Base-by-base conservation (phyloP, 106 monocot genomes). In the Allium cepa region DNA sequence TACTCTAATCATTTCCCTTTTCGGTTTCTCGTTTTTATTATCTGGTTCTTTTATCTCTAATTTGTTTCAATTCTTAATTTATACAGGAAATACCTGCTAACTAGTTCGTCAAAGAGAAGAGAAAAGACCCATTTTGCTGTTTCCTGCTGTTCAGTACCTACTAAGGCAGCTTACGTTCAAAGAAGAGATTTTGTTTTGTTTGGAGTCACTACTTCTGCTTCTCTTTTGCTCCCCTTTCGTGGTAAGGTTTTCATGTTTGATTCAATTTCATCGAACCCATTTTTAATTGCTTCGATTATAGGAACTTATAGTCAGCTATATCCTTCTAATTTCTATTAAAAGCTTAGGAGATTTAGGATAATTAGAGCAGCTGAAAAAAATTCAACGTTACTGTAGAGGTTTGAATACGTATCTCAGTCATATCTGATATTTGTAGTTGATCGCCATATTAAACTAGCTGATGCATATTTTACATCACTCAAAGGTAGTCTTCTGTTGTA, bases 111-210 rank as follows among this genome's bases (percentile, higher is more conserved):
- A 49, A 36, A 15, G 8, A 48, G 72, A 17, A 59, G 63, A 58
- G 57, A 17, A 69, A 59, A 28, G 57, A 50, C 28, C 47, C 13
- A 36, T 56, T 47, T 66, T 36, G 51, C 70, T 22, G 67, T 45
- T 16, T 71, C 52, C 17, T 64, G 46, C 36, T 71, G 73, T 64
- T 57, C 67, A 11, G 15, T 50, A 55, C 47, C 57, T 26, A 56
- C 48, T 3, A 59, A 49, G n/a, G 59, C 49, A 16, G 50, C 49
- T 9, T 60, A 60, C 60, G 71, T 75, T 48, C 59, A 56, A 27
- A 90, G 79, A 64, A 78, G 85, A 75, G 80, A 79, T 70, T 67
- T 90, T 18, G 18, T 78, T 13, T 61, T 83, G 46, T 58, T 73
- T 16, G 76, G 83, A 6, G 53, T 85, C 50, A 80, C 69, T 26